Evolutionary conservation across 805 yeast genomes (phyloP), one percentile per base, ranked within the genome.

Genomic region (Candida ulmi): DNA sequence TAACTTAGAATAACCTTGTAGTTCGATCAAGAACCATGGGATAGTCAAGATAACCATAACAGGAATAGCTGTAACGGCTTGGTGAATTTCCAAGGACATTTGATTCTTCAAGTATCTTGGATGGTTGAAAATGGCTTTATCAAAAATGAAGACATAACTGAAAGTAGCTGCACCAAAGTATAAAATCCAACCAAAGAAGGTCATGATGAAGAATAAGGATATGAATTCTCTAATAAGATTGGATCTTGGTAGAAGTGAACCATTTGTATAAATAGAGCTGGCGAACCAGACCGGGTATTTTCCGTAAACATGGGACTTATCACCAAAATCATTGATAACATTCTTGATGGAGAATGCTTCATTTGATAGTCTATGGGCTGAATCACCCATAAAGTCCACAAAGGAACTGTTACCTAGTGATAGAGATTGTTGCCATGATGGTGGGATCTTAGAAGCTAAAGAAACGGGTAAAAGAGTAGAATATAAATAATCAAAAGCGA

Each of bases 41-140:
- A 80, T 74, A 0, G 99, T 93, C 49, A 86, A 69, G 24, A 74
- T 38, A 17, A 93, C 93, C 99, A 93, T 93, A 16, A 70, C 59
- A 24, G 99, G 99, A 49, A 93, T 88, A 13, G 97, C 82, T 16
- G 83, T 63, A 44, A 76, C 47, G 0, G 96, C 96, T 57, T 80
- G 82, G 46, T 72, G 65, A 46, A 91, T 84, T 61, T 93, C 99
- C 57, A 87, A 66, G 5, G 75, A 65, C 76, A 93, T 79, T 68
- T 93, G 99, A 66, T 93, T 91, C 61, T 93, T 93, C 63, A 93
- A 73, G 63, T 86, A 91, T 61, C 96, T 76, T 43, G 99, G 99
- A 62, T 93, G 99, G 65, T 91, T 87, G 74, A 91, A 88, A 43
- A 88, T 86, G 39, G 80, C 80, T 58, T 81, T 83, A 63, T 93